A percentile compares a stretch with the other conserved stretches of the same genome.
Conservation (phyloP, 768 basidiomycete species). For the Suillus subaureus region DNA sequence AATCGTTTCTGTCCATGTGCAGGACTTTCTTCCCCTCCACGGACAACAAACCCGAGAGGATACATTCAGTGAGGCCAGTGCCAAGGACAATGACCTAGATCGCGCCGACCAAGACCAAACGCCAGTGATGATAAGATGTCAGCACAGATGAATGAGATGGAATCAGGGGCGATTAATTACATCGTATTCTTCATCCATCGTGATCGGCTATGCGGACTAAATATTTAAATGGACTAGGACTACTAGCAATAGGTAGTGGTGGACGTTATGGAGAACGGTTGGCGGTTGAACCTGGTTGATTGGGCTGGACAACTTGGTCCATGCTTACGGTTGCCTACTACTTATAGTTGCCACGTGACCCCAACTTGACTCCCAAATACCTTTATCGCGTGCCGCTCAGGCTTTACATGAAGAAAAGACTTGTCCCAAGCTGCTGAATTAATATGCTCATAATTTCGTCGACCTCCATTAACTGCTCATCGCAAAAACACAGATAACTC, state of each 20-base stretch:
- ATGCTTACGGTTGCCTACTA: slow-evolving; percentile 21
- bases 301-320: background rate
- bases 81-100: slow-evolving; percentile 86
- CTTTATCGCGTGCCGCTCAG: no score
- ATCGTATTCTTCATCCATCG: slow-evolving; percentile 99
- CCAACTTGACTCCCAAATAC: background rate
- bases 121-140: background rate
- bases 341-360: slow-evolving; percentile 35
- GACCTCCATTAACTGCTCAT: background rate
- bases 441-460: background rate
- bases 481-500: background rate
- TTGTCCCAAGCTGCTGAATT: background rate
- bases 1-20: slow-evolving; percentile 98
- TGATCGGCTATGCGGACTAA: slow-evolving; percentile 24
- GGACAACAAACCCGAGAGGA: slow-evolving; percentile 96
- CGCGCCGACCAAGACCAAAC: slow-evolving; percentile 14
- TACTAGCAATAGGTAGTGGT: background rate
- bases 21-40: slow-evolving; percentile 99
- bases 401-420: background rate
- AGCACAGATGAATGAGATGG: slow-evolving; percentile 10
- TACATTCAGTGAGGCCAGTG: slow-evolving; percentile 97
- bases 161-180: slow-evolving; percentile 43
- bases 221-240: slow-evolving; percentile 13
- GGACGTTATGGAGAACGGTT: background rate
- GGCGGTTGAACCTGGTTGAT: slow-evolving; percentile 3